Conservation (phyloP, 2,329 filamentous ascomycete species). For the Botryotinia narcissicola region DNA sequence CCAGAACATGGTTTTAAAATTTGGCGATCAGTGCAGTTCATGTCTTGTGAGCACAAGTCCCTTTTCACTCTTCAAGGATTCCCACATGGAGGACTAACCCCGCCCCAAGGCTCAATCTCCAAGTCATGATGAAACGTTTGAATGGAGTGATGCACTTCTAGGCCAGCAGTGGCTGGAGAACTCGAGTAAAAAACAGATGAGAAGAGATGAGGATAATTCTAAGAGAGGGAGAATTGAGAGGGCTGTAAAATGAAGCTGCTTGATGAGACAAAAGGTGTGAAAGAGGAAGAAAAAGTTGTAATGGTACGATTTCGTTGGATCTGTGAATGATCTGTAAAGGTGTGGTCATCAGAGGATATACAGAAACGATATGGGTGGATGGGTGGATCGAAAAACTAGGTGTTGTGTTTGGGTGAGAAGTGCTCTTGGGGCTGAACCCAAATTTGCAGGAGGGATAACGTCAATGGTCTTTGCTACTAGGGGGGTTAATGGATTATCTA, state of each 20-base stretch:
- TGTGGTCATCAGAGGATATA: neutral
- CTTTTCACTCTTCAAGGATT: neutral
- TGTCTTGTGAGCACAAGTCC: constrained; percentile 3
- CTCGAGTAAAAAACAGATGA: neutral
- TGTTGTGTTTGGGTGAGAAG: neutral
- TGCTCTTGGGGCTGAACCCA: neutral
- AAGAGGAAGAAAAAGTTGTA: neutral
- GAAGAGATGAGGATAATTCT: neutral
- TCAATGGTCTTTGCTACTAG: neutral
- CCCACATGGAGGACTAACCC: neutral
- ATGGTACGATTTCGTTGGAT: neutral
- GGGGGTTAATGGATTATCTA: neutral
- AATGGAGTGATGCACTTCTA: neutral
- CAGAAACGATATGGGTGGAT: neutral
- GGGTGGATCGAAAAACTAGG: neutral
- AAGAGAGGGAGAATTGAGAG: neutral
- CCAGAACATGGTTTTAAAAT: constrained; percentile 9
- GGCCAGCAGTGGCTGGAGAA: constrained; percentile 14
- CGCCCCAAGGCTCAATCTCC: neutral
- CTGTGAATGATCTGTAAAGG: neutral
- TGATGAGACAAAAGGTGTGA: neutral
- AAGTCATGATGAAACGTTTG: neutral
- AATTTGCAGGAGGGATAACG: neutral
- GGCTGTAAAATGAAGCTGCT: neutral
- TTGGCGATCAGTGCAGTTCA: constrained; percentile 9